Evolutionary conservation across 352 stramenopile genomes (phyloP).

Genomic region (Globisporangium recalcitrans): DNA sequence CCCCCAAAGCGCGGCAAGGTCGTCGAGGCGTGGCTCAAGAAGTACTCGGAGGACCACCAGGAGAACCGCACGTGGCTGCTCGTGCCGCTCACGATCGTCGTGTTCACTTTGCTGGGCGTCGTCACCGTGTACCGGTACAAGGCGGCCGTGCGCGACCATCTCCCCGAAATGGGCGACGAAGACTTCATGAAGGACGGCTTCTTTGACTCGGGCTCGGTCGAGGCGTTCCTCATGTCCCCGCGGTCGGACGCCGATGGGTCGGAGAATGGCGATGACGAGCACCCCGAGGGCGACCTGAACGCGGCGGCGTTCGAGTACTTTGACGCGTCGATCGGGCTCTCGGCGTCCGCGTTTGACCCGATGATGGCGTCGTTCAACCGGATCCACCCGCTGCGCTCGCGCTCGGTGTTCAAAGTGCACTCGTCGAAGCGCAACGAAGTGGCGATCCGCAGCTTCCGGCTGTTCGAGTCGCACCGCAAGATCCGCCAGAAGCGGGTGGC

Average conservation of each 20-base stretch:
- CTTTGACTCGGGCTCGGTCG: conserved; percentile 41
- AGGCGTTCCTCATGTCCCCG: conserved; percentile 33
- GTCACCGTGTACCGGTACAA: conserved; percentile 50
- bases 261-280: conserved; percentile 2
- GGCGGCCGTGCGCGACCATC: conserved; percentile 32
- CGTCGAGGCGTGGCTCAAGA: conserved; percentile 42
- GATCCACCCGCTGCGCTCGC: conserved; percentile 25
- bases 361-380: conserved; percentile 26
- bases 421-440: conserved; percentile 41
- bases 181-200: conserved; percentile 28
- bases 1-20: conserved; percentile 29
- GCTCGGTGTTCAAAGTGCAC: conserved; percentile 7
- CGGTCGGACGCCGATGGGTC: conserved; percentile 6
- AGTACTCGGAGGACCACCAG: conserved; percentile 46
- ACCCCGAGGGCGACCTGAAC: conserved; percentile 38
- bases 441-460: conserved; percentile 49
- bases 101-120: conserved; percentile 40
- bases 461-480: conserved; percentile 60
- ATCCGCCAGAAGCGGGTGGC: conserved; percentile 49
- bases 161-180: conserved; percentile 27
- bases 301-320: conserved; percentile 50
- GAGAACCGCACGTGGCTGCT: conserved; percentile 55
- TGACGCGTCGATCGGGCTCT: conserved; percentile 49
- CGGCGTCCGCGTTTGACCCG: conserved; percentile 48
- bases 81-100: conserved; percentile 46